Evolutionary conservation across 2,329 filamentous ascomycete species (phyloP).

Genomic region (Stemphylium vesicarium): DNA sequence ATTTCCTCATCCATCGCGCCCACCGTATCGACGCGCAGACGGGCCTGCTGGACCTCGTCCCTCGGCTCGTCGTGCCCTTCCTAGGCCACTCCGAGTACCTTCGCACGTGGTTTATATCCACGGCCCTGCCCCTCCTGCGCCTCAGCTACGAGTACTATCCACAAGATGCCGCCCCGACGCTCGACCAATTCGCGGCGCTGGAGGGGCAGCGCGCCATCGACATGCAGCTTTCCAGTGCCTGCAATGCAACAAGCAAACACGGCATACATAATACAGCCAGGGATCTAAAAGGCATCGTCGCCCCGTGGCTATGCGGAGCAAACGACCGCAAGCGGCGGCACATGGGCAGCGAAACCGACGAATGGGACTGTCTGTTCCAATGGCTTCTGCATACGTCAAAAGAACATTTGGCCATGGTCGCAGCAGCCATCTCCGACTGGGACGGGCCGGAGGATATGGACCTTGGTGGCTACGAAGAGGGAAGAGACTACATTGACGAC

Average conservation of each 20-base stretch:
- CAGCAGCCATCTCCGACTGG: conserved; percentile 72
- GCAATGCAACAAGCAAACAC: conserved; percentile 15
- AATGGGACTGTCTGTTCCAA: conserved; percentile 72
- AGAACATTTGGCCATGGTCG: conserved; percentile 66
- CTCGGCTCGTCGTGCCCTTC: conserved; percentile 72
- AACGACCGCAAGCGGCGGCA: conserved; percentile 63
- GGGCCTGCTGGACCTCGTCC: conserved; percentile 72
- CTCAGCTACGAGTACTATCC: conserved; percentile 75
- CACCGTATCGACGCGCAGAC: conserved; percentile 74
- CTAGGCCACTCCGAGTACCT: conserved; percentile 66
- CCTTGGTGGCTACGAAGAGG: conserved; percentile 64
- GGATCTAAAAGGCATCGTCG: conserved; percentile 71
- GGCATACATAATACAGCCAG: conserved; percentile 58
- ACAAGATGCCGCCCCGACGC: conserved; percentile 57
- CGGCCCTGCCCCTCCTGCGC: conserved; percentile 71
- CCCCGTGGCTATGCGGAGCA: conserved; percentile 75
- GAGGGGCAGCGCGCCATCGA: conserved; percentile 65
- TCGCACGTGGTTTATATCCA: conserved; percentile 72
- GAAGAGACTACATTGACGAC: conserved; percentile 64
- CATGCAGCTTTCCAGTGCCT: conserved; percentile 58
- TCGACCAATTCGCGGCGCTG: conserved; percentile 69
- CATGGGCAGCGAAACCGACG: conserved; percentile 52
- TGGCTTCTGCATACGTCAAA: conserved; percentile 70
- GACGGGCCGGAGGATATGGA: conserved; percentile 75
- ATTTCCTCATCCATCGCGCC: conserved; percentile 72